phyloP scores from a whole-genome alignment of 257 asterid species.

The Datura wrightii region DNA sequence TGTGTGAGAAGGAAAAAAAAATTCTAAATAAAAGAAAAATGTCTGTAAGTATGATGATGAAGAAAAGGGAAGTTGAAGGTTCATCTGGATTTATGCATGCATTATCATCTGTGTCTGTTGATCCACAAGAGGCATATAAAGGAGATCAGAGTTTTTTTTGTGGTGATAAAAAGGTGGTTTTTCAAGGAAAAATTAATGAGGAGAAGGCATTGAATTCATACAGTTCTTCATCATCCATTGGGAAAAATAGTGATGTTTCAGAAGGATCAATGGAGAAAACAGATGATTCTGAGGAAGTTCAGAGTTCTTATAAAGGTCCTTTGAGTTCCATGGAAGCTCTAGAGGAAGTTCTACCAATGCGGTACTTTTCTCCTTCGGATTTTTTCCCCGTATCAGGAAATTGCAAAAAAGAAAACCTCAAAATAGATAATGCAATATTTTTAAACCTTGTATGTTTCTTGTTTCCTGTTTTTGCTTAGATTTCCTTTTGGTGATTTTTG shows the following conservation, averaged over 20 bases:
- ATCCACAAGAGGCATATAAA: slow-evolving; percentile 41
- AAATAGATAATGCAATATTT: too few species aligned
- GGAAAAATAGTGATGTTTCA: slow-evolving; percentile 80
- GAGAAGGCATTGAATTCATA: slow-evolving; percentile 24
- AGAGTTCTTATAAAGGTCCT: slow-evolving; percentile 72
- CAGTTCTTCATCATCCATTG: slow-evolving; percentile 66
- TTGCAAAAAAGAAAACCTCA: neutral
- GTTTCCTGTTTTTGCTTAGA: neutral
- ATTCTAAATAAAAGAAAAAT: slow-evolving; percentile 27
- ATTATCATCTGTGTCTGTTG: slow-evolving; percentile 39
- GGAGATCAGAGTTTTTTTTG: slow-evolving; percentile 43
- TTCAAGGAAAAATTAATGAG: slow-evolving; percentile 21
- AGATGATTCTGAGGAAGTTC: slow-evolving; percentile 71
- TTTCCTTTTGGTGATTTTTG: too few species aligned
- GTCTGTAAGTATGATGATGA: slow-evolving; percentile 50
- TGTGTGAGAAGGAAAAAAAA: neutral
- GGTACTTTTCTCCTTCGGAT: slow-evolving; percentile 39
- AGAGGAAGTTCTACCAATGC: slow-evolving; percentile 77
- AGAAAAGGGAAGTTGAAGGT: slow-evolving; percentile 44
- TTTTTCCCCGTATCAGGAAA: neutral
- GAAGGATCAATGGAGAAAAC: slow-evolving; percentile 57
- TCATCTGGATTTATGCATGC: slow-evolving; percentile 42
- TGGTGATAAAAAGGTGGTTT: slow-evolving; percentile 47
- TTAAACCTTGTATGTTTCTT: neutral
- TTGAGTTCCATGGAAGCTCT: slow-evolving; percentile 65